phyloP scores from a whole-genome alignment of 2,329 filamentous ascomycete genomes.

The Fusarium guadeloupense region DNA sequence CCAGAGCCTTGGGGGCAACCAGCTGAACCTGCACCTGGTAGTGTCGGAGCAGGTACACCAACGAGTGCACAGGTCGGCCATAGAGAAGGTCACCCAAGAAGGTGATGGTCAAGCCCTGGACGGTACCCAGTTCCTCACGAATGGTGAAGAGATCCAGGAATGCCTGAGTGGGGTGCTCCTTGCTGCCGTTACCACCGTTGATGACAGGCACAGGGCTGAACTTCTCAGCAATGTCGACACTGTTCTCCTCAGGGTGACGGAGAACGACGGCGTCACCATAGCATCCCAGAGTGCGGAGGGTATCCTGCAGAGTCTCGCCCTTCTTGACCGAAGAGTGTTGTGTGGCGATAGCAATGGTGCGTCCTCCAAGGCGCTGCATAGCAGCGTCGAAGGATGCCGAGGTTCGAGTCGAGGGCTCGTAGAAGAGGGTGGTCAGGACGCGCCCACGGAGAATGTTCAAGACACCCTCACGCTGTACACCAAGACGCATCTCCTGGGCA shows the following conservation, averaged over 20 bases:
- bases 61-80: conserved; percentile 92
- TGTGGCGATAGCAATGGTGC: conserved; percentile 83
- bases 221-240: conserved; percentile 83
- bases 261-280: conserved; percentile 97
- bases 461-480: conserved; percentile 90
- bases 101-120: conserved; percentile 94
- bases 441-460: conserved; percentile 86
- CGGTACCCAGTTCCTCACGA: conserved; percentile 94
- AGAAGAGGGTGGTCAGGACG: conserved; percentile 93
- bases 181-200: conserved; percentile 95
- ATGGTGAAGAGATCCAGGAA: conserved; percentile 99
- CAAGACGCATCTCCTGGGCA: conserved; percentile 95
- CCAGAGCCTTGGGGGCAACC: conserved; percentile 81
- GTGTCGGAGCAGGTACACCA: conserved; percentile 92
- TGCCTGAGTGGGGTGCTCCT: conserved; percentile 96
- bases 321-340: conserved; percentile 90
- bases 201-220: conserved; percentile 92
- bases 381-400: conserved; percentile 96
- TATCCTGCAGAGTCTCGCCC: conserved; percentile 93
- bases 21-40: conserved; percentile 96
- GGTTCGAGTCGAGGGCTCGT: conserved; percentile 95
- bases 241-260: conserved; percentile 85
- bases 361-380: conserved; percentile 96
- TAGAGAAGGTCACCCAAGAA: conserved; percentile 94
- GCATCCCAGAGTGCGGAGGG: conserved; percentile 89